Percentiles rank a stretch among this genome's conserved stretches.
Evolutionary conservation across 768 basidiomycete genomes (phyloP).

Genomic region (Pleurotus eryngii): DNA sequence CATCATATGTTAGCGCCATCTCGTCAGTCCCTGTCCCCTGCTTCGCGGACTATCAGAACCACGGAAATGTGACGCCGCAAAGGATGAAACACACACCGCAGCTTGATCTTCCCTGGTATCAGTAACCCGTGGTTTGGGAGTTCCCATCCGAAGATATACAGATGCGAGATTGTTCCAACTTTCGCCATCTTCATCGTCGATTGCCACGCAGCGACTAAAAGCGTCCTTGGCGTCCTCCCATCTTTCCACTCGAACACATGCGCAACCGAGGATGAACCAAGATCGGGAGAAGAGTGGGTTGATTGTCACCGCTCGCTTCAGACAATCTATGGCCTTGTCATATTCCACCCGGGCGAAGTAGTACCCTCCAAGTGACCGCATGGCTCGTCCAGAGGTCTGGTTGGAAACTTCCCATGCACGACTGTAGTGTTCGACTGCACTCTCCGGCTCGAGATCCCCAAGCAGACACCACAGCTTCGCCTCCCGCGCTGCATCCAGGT

Average conservation of each 20-base stretch:
- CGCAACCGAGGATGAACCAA: slow-evolving; percentile 98
- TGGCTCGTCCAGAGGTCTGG: slow-evolving; percentile 81
- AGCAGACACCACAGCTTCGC: slow-evolving; percentile 95
- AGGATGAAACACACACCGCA: slow-evolving; percentile 12
- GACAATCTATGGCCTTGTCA: slow-evolving; percentile 55
- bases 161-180: slow-evolving; percentile 98
- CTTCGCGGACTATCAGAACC: neutral
- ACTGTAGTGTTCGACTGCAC: slow-evolving; percentile 71
- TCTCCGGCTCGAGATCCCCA: slow-evolving; percentile 82
- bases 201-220: slow-evolving; percentile 80
- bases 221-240: slow-evolving; percentile 85
- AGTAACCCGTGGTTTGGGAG: slow-evolving; percentile 15
- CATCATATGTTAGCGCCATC: slow-evolving; percentile 10
- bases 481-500: slow-evolving; percentile 65
- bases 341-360: slow-evolving; percentile 72
- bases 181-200: slow-evolving; percentile 96
- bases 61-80: neutral
- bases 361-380: slow-evolving; percentile 86
- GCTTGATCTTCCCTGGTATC: slow-evolving; percentile 21
- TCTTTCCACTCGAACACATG: slow-evolving; percentile 73
- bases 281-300: slow-evolving; percentile 84
- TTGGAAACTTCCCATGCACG: slow-evolving; percentile 82
- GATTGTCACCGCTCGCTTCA: slow-evolving; percentile 77
- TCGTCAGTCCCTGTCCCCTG: neutral
- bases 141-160: slow-evolving; percentile 83